Percentiles rank a stretch among this genome's conserved stretches.
These are phyloP conservation scores for Talaromyces sp. DNA, from an alignment of 2,329 filamentous ascomycete species.

Conservation along the genomic window DNA sequence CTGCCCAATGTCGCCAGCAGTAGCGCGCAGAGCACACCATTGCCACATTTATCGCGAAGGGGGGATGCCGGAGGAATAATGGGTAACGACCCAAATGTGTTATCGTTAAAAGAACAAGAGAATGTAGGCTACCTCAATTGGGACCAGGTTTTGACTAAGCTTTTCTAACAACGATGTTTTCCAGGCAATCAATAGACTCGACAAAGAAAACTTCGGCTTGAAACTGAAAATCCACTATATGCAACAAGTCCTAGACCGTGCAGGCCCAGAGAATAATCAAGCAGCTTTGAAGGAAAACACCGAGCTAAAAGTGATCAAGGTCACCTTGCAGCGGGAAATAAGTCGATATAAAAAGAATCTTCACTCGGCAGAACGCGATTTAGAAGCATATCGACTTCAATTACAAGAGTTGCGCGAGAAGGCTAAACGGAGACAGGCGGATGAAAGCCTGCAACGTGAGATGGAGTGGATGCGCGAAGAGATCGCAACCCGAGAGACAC, in stretches of 20 bases:
- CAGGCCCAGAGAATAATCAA: conserved; percentile 84
- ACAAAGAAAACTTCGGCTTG: conserved; percentile 96
- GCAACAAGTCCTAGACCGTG: conserved; percentile 81
- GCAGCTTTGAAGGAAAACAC: conserved; percentile 90
- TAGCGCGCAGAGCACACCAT: conserved; percentile 76
- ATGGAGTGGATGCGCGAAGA: conserved; percentile 48
- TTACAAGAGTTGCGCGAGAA: conserved; percentile 78
- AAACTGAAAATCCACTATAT: conserved; percentile 97
- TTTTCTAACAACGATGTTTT: background rate
- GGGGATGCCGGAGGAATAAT: conserved; percentile 58
- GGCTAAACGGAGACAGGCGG: conserved; percentile 67
- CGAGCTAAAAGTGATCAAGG: conserved; percentile 86
- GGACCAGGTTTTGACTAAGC: background rate
- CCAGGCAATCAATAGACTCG: conserved; percentile 79
- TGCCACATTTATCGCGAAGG: conserved; percentile 61
- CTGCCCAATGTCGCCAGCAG: conserved; percentile 71
- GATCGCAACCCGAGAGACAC: conserved; percentile 43
- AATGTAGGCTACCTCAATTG: conserved; percentile 52
- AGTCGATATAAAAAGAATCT: conserved; percentile 81
- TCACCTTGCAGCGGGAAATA: conserved; percentile 84
- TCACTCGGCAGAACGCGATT: conserved; percentile 73
- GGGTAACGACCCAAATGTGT: conserved; percentile 74
- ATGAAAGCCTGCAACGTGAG: conserved; percentile 64
- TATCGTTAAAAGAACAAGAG: conserved; percentile 91
- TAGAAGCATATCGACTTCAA: conserved; percentile 78